Evolutionary conservation across 1,139 yeast species (phyloP), one percentile per base, ranked within the genome.

Genomic region (Sugiyamaella xylanicola): DNA sequence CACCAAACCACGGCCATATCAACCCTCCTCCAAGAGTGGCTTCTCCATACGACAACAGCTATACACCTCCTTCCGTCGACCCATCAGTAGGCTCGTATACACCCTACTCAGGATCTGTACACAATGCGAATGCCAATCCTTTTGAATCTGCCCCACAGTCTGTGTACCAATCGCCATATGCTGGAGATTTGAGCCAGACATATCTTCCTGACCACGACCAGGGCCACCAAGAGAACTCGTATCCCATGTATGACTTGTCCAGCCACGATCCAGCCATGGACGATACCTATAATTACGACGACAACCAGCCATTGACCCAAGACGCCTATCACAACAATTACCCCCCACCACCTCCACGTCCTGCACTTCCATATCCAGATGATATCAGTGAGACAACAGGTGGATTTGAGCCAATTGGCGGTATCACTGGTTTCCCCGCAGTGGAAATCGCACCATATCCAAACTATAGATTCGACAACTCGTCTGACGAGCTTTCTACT

Each of bases 371-470:
- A 3, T 64, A 64, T 49, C 67, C 67, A 4, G 63, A 61, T 19
- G 65, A 61, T 35, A 59, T 58, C 9, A 61, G 61, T 19, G 57
- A 54, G 20, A 53, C 60, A 4, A 32, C 55, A 21, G 54, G 56
- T 36, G 58, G 55, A 4, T 41, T 54, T 13, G 68, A 64, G 50
- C 67, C 66, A 2, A 65, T 65, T 58, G 68, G 67, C 15, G 68
- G 68, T 17, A 63, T 56, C 8, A 65, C 65, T 15, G 68, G 68
- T 13, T 63, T 65, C 56, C 64, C 64, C 4, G 16, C 50, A 19
- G 53, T 52, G 13, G 51, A 46, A 9, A 42, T 47, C 21, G 53
- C 37, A 17, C 54, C 52, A 4, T 48, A 51, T 22, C 51, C 36
- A 16, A 54, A 54, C 22, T 48, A 51, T 21, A 35, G 37, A 16